Base-by-base conservation (phyloP, 345 rosid genomes). In the Syzygium grande region DNA sequence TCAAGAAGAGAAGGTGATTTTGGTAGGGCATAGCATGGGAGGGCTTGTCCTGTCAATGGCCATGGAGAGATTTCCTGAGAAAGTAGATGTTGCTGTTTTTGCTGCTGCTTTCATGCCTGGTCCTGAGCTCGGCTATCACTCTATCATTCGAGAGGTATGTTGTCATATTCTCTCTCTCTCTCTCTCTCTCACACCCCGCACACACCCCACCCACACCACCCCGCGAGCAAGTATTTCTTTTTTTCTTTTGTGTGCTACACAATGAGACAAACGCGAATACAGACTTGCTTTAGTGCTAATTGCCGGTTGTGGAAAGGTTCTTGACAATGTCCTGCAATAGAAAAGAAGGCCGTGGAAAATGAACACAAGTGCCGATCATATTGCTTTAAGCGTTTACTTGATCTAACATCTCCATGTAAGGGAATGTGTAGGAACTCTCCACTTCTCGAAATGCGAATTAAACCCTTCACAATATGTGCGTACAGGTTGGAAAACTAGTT, bases 11-110 rank as follows among this genome's bases (percentile, higher is more conserved):
- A 91, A 73, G 86, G 92, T 93, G 53, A 84, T 89, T 78, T 88
- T 93, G 51, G 94, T 91, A n/a, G 95, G 93, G 16, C 93, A 92
- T 78, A 89, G 92, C 68, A 38, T 84, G 79, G 94, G 92, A 19
- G 95, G 93, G 12, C 9, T 63, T 10, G 12, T 90, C 84, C 52
- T 90, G 43, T 90, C 93, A 85, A 85, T 65, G 83, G 93, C 92
- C 59, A 89, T 92, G 94, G 95, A 91, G 83, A 92, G 85, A 86
- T 92, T 89, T 86, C 93, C 93, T 46, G 88, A 90, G 87, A 93
- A 90, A 88, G 83, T 90, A 53, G 78, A 88, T 27, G 89, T 86
- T 61, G 93, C 87, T 0, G 91, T 89, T 16, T 92, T 91, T 85
- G 88, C 88, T 4, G 4, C 92, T 23, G 92, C 92, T 88, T 16